Evolutionary conservation across 805 yeast species (phyloP), one percentile per base, ranked within the genome.

Genomic region (Myxozyma kluyveri): DNA sequence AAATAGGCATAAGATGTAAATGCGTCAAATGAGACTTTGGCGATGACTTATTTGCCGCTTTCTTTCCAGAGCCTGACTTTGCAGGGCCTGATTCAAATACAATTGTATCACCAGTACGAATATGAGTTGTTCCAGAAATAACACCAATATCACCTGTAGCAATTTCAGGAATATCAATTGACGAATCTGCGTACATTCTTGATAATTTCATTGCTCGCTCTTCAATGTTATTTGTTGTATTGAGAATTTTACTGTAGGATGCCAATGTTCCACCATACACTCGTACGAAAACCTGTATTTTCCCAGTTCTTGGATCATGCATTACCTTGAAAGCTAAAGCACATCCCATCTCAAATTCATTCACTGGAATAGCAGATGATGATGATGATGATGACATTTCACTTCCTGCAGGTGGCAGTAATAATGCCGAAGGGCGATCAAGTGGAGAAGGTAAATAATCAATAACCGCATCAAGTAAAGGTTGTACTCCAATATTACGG

Each of bases 401-500:
- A n/a, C n/a, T n/a, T 9, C 33, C 33, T 9, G 33, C 14, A 29
- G 33, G 33, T 5, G 52, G 37, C 18, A 56, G 39, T n/a, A 58
- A 23, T 22, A 50, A 56, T 19, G 72, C 74, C 2, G 76, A 60
- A 1, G 65, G 65, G 0, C 76, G 73, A 56, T 89, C 89, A 2
- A 77, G 58, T 1, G 98, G 98, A 1, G 89, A 81, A 0, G 99
- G 98, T 17, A 93, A 70, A 62, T 78, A 93, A 49, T 79, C 77
- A 1, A 81, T 77, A 10, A 90, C 77, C 0, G 95, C 90, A 68
- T 91, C 97, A 69, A 93, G 69, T 44, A 93, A 71, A 1, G 98
- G 96, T 66, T 93, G 98, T 2, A 93, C 96, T 23, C 99, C 99
- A 42, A 91, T 86, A 66, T 91, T 91, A 60, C 76, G 79, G 69